A percentile compares a stretch with the other conserved stretches of the same genome.
phyloP scores from a whole-genome alignment of 768 basidiomycete species.

The Kwoniella mangroviensis region DNA sequence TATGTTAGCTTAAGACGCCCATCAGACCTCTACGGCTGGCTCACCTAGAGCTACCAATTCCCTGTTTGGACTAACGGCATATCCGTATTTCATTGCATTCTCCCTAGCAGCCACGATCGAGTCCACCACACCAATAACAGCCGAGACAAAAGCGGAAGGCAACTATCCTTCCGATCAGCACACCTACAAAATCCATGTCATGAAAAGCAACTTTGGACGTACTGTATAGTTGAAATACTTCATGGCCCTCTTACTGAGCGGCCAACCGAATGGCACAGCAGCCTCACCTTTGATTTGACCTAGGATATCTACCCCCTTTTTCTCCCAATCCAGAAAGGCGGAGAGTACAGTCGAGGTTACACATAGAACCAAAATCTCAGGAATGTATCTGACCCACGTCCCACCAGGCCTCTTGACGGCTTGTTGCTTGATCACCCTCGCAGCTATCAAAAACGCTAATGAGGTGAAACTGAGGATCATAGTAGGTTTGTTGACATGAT shows the following conservation, averaged over 20 bases:
- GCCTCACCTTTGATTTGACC: constrained; percentile 71
- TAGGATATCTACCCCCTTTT: constrained; percentile 78
- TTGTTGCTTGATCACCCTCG: constrained; percentile 61
- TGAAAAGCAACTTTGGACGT: constrained; percentile 5
- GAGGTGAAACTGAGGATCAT: constrained; percentile 75
- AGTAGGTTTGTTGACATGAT: constrained; percentile 66
- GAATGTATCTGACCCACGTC: constrained; percentile 76
- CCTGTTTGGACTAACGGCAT: constrained; percentile 89
- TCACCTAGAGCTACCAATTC: constrained; percentile 86
- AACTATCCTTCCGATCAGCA: constrained; percentile 34
- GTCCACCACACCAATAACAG: constrained; percentile 89
- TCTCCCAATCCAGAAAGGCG: constrained; percentile 72
- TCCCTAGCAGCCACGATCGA: constrained; percentile 96
- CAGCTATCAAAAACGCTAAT: constrained; percentile 68
- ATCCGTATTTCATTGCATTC: constrained; percentile 79
- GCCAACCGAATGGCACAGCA: constrained; percentile 69
- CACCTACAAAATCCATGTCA: not conserved
- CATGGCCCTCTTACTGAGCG: constrained; percentile 67
- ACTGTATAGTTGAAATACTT: constrained; percentile 72
- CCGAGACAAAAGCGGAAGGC: constrained; percentile 66
- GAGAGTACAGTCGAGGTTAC: constrained; percentile 79
- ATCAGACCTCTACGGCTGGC: not conserved
- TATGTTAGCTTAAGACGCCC: not conserved
- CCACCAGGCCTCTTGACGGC: constrained; percentile 63
- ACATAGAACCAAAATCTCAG: constrained; percentile 89